phyloP scores from a whole-genome alignment of 371 early-diverging fungal species.

The Syncephalis plumigaleata region DNA sequence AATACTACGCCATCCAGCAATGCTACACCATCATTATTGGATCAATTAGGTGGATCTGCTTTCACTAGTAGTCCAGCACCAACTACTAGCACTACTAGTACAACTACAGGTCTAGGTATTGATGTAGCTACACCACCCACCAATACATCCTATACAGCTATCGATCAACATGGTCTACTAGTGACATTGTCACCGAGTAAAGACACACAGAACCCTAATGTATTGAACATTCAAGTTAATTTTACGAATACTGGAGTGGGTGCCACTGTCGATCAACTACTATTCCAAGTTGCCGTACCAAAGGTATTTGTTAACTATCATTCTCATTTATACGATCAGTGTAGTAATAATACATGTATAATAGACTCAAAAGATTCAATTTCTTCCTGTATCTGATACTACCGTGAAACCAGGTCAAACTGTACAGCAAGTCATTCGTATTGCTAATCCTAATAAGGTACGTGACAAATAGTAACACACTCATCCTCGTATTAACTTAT shows the following conservation, averaged over 20 bases:
- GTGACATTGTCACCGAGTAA: constrained; percentile 48
- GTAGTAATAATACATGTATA: not conserved
- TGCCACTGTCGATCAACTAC: constrained; percentile 35
- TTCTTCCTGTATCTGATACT: constrained; percentile 57
- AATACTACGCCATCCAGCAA: not conserved
- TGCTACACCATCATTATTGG: not conserved
- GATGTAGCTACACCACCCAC: too few species aligned
- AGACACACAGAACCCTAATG: constrained; percentile 29
- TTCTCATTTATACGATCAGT: not conserved
- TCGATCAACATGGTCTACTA: constrained; percentile 53
- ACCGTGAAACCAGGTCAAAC: constrained; percentile 31
- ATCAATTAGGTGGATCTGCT: not conserved
- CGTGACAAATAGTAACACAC: too few species aligned
- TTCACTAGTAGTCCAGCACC: not conserved
- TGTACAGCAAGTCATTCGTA: constrained; percentile 61
- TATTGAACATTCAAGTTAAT: constrained; percentile 43
- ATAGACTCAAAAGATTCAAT: constrained; percentile 52
- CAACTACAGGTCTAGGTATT: too few species aligned
- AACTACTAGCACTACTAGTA: not conserved
- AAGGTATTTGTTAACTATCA: constrained; percentile 13
- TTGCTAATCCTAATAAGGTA: constrained; percentile 75
- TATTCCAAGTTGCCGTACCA: constrained; percentile 86
- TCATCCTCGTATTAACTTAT: too few species aligned
- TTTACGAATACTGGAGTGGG: constrained; percentile 44
- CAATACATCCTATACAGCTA: constrained; percentile 38